Conservation (phyloP, 2,329 filamentous ascomycete genomes). For the Onygena corvina region DNA sequence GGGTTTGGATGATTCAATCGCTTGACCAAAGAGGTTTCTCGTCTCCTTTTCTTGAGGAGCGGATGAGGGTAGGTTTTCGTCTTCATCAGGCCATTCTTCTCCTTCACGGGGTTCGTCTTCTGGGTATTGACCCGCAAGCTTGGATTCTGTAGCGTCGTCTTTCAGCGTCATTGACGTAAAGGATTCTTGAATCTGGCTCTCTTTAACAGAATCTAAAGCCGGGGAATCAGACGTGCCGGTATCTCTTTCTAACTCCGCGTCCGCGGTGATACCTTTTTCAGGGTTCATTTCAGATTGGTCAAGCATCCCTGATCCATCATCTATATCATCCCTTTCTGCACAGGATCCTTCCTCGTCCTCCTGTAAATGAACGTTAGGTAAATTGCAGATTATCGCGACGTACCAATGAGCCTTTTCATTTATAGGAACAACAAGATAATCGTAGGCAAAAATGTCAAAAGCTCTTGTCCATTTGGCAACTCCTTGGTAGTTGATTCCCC, state of each 20-base stretch:
- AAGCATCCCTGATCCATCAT: background rate
- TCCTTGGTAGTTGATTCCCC: slow-evolving; percentile 64
- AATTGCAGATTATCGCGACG: slow-evolving; percentile 86
- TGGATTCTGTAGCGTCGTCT: slow-evolving; percentile 13
- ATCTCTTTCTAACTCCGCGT: background rate
- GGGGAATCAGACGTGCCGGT: background rate
- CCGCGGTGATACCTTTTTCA: background rate
- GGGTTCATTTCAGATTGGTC: background rate
- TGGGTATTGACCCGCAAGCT: slow-evolving; percentile 4
- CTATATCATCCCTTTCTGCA: background rate
- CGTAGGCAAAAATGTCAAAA: slow-evolving; percentile 70
- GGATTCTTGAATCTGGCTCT: slow-evolving; percentile 19
- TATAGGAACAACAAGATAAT: slow-evolving; percentile 85
- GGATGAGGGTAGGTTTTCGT: slow-evolving; percentile 18
- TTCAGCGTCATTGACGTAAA: slow-evolving; percentile 24
- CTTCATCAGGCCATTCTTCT: slow-evolving; percentile 24
- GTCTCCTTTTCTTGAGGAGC: background rate
- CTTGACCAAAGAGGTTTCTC: background rate
- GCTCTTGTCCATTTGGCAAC: slow-evolving; percentile 81
- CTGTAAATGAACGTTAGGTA: slow-evolving; percentile 39
- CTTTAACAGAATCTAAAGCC: slow-evolving; percentile 14
- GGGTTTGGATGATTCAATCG: background rate
- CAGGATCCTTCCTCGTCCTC: background rate
- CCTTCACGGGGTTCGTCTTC: slow-evolving; percentile 10
- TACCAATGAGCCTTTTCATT: slow-evolving; percentile 88